phyloP scores from a whole-genome alignment of 1,139 yeast species.

The Candida mesenterica region DNA sequence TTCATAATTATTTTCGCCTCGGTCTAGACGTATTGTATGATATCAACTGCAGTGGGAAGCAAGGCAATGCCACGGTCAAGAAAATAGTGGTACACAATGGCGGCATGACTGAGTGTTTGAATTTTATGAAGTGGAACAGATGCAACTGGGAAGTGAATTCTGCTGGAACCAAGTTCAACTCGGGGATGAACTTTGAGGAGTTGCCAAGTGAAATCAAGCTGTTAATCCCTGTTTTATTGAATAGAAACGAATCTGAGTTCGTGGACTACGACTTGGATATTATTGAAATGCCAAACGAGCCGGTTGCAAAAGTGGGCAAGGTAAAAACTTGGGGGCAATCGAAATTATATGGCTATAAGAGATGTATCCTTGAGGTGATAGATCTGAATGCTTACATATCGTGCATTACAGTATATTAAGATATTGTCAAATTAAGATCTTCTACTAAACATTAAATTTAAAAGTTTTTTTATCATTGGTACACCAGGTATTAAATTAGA shows the following conservation, averaged over 20 bases:
- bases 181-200: constrained; percentile 34
- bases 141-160: constrained; percentile 37
- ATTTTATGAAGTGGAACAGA: constrained; percentile 50
- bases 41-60: constrained; percentile 22
- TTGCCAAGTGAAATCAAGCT: constrained; percentile 24
- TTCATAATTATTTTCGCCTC: constrained; percentile 54
- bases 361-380: constrained; percentile 55
- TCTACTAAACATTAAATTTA: no score
- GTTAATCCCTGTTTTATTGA: constrained; percentile 44
- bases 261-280: constrained; percentile 40
- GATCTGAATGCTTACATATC: constrained; percentile 38
- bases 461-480: no score
- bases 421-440: no score
- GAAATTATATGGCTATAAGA: constrained; percentile 43
- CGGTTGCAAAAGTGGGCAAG: constrained; percentile 45
- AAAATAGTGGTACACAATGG: constrained; percentile 54
- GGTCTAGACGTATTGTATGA: constrained; percentile 58
- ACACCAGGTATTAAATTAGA: not conserved
- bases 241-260: constrained; percentile 51
- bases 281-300: constrained; percentile 21
- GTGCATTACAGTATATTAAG: constrained; percentile 26
- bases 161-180: constrained; percentile 19
- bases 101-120: constrained; percentile 44
- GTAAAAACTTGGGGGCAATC: constrained; percentile 53
- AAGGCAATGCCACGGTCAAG: constrained; percentile 28